A percentile compares a stretch with the other conserved stretches of the same genome.
These are phyloP conservation scores for Gossypium davidsonii DNA, from an alignment of 441 rosid genomes.

Conservation along the genomic window DNA sequence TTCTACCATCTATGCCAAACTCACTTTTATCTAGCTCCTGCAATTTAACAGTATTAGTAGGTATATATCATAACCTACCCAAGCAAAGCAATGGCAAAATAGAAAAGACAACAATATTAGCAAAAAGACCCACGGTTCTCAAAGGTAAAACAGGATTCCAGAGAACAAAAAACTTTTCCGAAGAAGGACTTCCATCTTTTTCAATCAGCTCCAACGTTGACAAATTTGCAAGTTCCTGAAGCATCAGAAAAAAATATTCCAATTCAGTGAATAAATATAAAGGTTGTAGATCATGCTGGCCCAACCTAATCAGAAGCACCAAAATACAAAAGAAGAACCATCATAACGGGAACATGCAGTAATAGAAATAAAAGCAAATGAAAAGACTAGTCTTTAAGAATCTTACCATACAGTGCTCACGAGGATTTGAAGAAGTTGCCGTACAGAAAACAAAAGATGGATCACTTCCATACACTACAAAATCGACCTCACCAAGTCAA, in stretches of 20 bases:
- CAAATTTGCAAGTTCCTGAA: conserved; percentile 87
- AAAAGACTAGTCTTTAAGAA: conserved; percentile 14
- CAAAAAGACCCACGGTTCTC: conserved; percentile 34
- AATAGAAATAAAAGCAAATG: conserved; percentile 3
- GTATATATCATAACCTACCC: conserved; percentile 3
- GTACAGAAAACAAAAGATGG: conserved; percentile 86
- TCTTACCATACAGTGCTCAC: conserved; percentile 88
- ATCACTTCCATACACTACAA: conserved; percentile 70
- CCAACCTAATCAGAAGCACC: neutral
- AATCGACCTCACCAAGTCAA: conserved; percentile 15
- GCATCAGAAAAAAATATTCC: conserved; percentile 20
- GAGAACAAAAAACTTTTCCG: conserved; percentile 68
- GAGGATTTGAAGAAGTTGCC: conserved; percentile 95
- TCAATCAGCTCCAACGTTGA: conserved; percentile 67
- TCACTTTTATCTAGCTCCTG: conserved; percentile 37
- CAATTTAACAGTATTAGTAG: conserved; percentile 20
- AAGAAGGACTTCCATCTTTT: conserved; percentile 86
- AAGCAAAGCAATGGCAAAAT: neutral
- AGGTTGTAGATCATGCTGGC: neutral
- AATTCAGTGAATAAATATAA: conserved; percentile 1
- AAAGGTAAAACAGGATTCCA: conserved; percentile 58
- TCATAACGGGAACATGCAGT: neutral
- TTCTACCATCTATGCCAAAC: conserved; percentile 18
- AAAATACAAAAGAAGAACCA: neutral
- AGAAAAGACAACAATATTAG: conserved; percentile 13